phyloP scores from a whole-genome alignment of 208 protist genomes.

The Herpetomonas tarakana region DNA sequence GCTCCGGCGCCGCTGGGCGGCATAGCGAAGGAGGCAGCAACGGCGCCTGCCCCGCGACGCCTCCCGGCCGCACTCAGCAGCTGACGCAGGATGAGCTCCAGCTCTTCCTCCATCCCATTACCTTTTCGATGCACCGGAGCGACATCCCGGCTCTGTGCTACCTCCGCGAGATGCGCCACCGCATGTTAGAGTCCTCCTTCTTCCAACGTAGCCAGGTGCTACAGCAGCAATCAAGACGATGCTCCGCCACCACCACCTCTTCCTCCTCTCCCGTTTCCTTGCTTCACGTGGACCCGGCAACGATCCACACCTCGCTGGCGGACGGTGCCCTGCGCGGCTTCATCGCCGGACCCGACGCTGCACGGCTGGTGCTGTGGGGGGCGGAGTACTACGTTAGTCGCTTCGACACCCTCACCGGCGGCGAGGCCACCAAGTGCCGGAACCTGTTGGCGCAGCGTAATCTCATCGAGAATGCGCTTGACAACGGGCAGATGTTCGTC shows the following conservation, averaged over 20 bases:
- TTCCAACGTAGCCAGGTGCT: too few species aligned
- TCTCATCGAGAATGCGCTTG: slow-evolving; percentile 29
- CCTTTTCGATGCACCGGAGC: slow-evolving; percentile 29
- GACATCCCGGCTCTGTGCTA: slow-evolving; percentile 59
- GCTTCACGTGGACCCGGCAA: background rate
- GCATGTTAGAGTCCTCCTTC: slow-evolving; percentile 15
- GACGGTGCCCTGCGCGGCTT: slow-evolving; percentile 27
- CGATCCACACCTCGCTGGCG: slow-evolving; percentile 30
- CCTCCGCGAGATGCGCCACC: slow-evolving; percentile 52
- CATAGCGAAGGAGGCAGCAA: background rate
- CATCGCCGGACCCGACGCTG: slow-evolving; percentile 24
- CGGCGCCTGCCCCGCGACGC: too few species aligned
- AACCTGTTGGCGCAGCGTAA: slow-evolving; percentile 38
- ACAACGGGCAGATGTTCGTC: slow-evolving; percentile 26
- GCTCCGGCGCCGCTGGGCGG: too few species aligned
- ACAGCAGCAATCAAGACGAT: too few species aligned
- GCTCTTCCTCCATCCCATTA: slow-evolving; percentile 33
- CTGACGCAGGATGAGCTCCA: background rate
- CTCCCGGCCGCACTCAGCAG: background rate
- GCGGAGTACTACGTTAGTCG: slow-evolving; percentile 27
- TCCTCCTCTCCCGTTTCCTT: background rate
- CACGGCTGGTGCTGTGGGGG: slow-evolving; percentile 45
- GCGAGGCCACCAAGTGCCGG: slow-evolving; percentile 36
- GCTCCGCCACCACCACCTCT: background rate
- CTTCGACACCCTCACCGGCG: slow-evolving; percentile 25